Evolutionary conservation across 345 rosid genomes (phyloP), one percentile per base, ranked within the genome.

Genomic region (Acer yangbiense): DNA sequence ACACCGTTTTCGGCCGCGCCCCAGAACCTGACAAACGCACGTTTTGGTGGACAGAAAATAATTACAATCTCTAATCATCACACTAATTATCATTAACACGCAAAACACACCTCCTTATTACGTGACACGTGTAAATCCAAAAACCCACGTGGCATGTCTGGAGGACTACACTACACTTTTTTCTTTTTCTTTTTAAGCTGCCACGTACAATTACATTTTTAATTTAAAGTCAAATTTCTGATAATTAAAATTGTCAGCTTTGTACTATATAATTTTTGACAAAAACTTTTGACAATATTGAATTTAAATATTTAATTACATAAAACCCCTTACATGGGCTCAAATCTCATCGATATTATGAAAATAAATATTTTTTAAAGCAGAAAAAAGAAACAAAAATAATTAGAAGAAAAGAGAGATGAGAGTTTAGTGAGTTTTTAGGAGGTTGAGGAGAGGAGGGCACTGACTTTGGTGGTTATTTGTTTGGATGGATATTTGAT

Each of bases 381-480:
- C 4, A 35, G 39, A 35, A 35, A 35, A 35, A 35, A 0, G 27
- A 25, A 25, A 25, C 27, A 35, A 3, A 32, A 32, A 3, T 32
- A 4, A 35, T 35, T 35, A 35, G 39, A 35, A 35, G 7, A 5
- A 35, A 35, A 35, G 5, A 65, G 65, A 50, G 3, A 14, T 50
- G 16, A 50, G 14, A 13, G 55, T 12, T 6, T 50, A 50, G 16
- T 25, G 27, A 25, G 25, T 25, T n/a, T n/a, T 1, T 25, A 25
- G 55, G 18, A 3, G 60, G 46, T 43, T 43, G 0, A 41, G 44
- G 44, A 41, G 6, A 5, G 32, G 3, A 54, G 39, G 82, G 82
- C 82, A 62, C 83, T 83, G 83, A 80, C n/a, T 74, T 78, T 80
- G 64, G 71, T 52, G 78, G 62, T 23, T n/a, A 57, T 57, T 57